phyloP scores from a whole-genome alignment of 2,329 filamentous ascomycete species.

The Arthrobotrys conoides region DNA sequence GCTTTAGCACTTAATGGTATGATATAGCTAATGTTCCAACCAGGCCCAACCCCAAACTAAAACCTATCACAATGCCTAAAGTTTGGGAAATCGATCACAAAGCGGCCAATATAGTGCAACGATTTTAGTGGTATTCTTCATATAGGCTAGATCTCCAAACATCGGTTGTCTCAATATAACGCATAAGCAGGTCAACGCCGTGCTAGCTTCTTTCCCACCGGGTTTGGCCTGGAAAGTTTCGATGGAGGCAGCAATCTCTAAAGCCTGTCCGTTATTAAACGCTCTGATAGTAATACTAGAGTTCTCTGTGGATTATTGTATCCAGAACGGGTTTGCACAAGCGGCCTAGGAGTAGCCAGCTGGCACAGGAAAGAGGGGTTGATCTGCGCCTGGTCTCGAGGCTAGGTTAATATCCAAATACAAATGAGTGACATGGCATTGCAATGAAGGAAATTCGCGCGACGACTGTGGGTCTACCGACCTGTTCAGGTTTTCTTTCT shows the following conservation, averaged over 20 bases:
- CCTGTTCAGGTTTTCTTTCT: background rate
- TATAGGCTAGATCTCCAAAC: background rate
- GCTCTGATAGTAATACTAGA: background rate
- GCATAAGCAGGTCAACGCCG: background rate
- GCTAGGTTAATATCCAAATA: background rate
- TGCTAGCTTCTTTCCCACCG: background rate
- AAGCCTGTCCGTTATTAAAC: background rate
- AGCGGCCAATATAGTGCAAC: background rate
- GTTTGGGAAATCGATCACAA: slow-evolving; percentile 9
- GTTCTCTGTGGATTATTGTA: background rate
- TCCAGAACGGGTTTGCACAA: background rate
- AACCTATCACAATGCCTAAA: background rate
- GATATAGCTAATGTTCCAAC: background rate
- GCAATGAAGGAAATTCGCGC: background rate
- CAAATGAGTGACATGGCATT: background rate
- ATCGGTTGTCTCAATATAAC: background rate
- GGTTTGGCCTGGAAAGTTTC: background rate
- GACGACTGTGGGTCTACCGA: background rate
- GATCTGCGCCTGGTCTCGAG: too few species aligned
- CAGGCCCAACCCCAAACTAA: background rate
- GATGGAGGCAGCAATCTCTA: background rate
- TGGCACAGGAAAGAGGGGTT: slow-evolving; percentile 21
- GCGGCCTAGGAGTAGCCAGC: slow-evolving; percentile 5
- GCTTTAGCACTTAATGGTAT: background rate
- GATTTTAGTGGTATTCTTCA: background rate